Evolutionary conservation across 805 yeast species (phyloP).

Genomic region (Lipomyces lipofer): DNA sequence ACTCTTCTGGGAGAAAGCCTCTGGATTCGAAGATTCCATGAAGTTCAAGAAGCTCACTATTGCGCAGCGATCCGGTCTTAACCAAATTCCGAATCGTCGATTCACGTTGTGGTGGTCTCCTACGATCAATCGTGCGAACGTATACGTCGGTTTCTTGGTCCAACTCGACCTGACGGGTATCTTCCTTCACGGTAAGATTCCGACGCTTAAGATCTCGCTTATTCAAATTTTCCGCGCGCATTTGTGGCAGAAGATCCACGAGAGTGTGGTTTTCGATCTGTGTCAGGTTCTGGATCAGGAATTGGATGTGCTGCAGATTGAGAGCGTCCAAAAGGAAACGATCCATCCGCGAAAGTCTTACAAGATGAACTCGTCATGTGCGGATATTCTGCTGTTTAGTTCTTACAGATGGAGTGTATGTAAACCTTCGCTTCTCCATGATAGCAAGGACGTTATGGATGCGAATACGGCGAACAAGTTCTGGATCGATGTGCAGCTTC

Average conservation of each 20-base stretch:
- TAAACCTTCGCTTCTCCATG: conserved; percentile 76
- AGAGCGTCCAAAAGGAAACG: conserved; percentile 82
- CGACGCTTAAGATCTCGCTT: conserved; percentile 90
- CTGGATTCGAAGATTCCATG: conserved; percentile 95
- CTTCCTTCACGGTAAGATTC: conserved; percentile 95
- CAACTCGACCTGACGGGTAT: conserved; percentile 96
- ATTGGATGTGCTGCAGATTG: conserved; percentile 77
- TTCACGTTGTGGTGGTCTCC: conserved; percentile 99
- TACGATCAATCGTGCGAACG: conserved; percentile 95
- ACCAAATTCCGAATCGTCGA: conserved; percentile 96
- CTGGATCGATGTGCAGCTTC: conserved; percentile 93
- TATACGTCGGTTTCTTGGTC: conserved; percentile 94
- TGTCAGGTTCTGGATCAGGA: conserved; percentile 91
- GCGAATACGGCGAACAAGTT: conserved; percentile 61
- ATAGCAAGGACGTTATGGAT: conserved; percentile 63
- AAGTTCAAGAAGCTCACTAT: conserved; percentile 92
- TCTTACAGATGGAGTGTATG: conserved; percentile 75
- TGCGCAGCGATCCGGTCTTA: conserved; percentile 95
- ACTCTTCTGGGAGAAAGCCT: conserved; percentile 95
- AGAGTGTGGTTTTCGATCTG: conserved; percentile 86
- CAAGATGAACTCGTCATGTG: conserved; percentile 93
- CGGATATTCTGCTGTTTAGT: conserved; percentile 80
- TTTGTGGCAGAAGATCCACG: conserved; percentile 98
- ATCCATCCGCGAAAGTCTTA: conserved; percentile 97
- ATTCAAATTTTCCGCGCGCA: conserved; percentile 97